Percentiles rank a stretch among this genome's conserved stretches.
Evolutionary conservation across 306 rosid species (phyloP).

Genomic region (Vigna reflexopilosa): DNA sequence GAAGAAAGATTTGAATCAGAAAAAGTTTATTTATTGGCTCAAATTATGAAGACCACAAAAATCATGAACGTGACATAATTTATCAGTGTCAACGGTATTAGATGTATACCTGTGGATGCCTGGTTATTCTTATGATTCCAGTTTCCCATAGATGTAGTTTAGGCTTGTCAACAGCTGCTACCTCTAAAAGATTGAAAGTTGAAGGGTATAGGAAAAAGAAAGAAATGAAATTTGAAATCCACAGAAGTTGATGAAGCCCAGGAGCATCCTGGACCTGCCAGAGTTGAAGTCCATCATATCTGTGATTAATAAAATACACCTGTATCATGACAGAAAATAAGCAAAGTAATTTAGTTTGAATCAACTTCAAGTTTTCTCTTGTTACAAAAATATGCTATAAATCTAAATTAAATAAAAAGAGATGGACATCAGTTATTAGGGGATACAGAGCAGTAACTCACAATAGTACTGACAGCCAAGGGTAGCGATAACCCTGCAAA

Average conservation of each 20-base stretch:
- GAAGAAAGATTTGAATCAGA: not conserved
- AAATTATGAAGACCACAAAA: not conserved
- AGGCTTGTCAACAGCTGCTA: conserved; percentile 98
- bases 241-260: conserved; percentile 78
- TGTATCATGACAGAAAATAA: conserved; percentile 53
- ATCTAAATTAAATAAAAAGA: conserved; percentile 27
- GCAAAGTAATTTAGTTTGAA: conserved; percentile 38
- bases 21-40: not conserved
- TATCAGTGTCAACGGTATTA: conserved; percentile 29
- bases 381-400: not conserved
- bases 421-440: not conserved
- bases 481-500: conserved; percentile 93
- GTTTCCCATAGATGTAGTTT: conserved; percentile 98
- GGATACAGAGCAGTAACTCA: conserved; percentile 52
- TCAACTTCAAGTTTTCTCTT: conserved; percentile 17
- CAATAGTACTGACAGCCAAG: conserved; percentile 87
- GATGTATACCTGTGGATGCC: conserved; percentile 90
- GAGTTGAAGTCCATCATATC: conserved; percentile 90
- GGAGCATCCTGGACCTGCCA: conserved; percentile 83
- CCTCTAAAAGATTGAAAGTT: conserved; percentile 92
- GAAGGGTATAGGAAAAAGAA: conserved; percentile 92
- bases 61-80: conserved; percentile 14
- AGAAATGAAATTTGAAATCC: conserved; percentile 86
- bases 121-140: conserved; percentile 93
- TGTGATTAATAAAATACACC: conserved; percentile 96